phyloP scores from a whole-genome alignment of 495 filamentous ascomycete genomes.

The Articulospora tetracladia region DNA sequence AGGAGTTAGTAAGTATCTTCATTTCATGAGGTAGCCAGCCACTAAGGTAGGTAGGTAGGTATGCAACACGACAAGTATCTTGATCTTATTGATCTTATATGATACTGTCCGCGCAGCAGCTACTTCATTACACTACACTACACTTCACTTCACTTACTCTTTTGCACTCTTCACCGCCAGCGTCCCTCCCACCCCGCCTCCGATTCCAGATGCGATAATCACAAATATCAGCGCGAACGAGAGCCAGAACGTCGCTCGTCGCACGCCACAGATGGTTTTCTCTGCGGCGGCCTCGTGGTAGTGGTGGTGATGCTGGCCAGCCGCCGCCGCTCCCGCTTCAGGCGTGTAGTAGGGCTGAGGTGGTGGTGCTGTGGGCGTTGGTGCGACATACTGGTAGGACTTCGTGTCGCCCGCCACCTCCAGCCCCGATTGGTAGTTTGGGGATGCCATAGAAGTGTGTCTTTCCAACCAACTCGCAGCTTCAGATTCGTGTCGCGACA shows the following conservation, averaged over 20 bases:
- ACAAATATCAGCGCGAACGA: slow-evolving; percentile 17
- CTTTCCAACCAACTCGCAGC: no score
- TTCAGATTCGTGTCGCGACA: no score
- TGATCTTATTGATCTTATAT: no score
- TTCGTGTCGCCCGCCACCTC: background rate
- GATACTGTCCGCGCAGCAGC: no score
- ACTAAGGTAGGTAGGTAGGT: no score
- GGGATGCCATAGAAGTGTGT: no score
- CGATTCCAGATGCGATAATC: slow-evolving; percentile 22
- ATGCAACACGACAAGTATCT: no score
- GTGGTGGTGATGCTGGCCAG: no score
- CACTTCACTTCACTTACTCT: no score
- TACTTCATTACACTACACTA: no score
- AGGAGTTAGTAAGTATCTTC: background rate
- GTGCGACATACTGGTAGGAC: background rate
- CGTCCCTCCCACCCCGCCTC: slow-evolving; percentile 25
- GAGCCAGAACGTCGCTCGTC: slow-evolving; percentile 20
- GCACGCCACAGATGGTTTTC: slow-evolving; percentile 21
- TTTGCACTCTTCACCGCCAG: slow-evolving; percentile 25
- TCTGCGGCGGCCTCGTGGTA: slow-evolving; percentile 4
- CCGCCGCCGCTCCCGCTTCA: background rate
- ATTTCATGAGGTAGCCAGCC: background rate
- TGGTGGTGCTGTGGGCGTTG: background rate
- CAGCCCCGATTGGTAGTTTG: no score
- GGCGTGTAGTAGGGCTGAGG: background rate